phyloP scores from a whole-genome alignment of 352 stramenopile genomes.

The Globisporangium rhizosaccharum region DNA sequence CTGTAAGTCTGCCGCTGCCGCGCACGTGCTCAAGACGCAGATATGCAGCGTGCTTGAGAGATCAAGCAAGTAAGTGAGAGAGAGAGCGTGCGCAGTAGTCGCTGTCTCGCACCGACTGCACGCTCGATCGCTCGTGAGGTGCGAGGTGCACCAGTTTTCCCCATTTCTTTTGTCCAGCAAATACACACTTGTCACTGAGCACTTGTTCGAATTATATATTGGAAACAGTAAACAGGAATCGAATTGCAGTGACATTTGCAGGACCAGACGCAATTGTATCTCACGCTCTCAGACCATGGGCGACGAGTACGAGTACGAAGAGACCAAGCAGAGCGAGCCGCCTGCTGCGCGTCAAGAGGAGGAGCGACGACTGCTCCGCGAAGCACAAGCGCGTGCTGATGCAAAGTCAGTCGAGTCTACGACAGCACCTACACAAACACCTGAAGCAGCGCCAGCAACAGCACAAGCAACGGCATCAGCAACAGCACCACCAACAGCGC shows the following conservation, averaged over 20 bases:
- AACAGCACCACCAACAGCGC: not conserved
- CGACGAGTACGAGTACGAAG: conserved; percentile 1
- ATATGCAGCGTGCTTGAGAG: not conserved
- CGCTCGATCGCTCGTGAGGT: too few relatives aligned
- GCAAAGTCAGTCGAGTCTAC: not conserved
- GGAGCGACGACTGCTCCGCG: not conserved
- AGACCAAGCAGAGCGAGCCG: conserved; percentile 14
- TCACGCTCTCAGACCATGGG: not conserved
- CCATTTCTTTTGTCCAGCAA: not conserved
- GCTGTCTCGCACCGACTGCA: too few relatives aligned
- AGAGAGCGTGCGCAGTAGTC: not conserved
- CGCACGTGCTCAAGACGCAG: not conserved
- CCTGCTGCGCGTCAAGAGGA: not conserved
- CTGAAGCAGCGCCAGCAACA: not conserved
- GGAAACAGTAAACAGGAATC: too few relatives aligned
- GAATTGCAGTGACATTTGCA: not conserved
- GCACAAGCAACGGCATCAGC: not conserved
- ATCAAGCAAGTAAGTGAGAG: not conserved
- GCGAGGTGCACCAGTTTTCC: too few relatives aligned
- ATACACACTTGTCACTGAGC: too few relatives aligned
- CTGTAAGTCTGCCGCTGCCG: conserved; percentile 23
- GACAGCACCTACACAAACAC: not conserved
- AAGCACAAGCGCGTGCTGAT: not conserved
- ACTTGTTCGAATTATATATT: too few relatives aligned
- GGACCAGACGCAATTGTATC: not conserved